These are phyloP conservation scores for Blastobotrys capitulatus DNA, from an alignment of 1,139 yeast genomes.

Conservation along the genomic window DNA sequence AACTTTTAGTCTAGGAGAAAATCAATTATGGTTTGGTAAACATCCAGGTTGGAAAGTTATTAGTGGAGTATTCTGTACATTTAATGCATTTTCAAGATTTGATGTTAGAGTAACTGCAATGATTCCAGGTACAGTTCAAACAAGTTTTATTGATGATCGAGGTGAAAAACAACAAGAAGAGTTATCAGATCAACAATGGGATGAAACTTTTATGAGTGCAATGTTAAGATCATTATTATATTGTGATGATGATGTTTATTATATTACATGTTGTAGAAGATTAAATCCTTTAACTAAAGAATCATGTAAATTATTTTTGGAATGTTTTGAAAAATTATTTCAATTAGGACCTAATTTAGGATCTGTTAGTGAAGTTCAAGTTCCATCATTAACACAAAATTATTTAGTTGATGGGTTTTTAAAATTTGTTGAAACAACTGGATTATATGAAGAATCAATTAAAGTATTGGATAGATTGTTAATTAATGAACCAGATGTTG, in stretches of 20 bases:
- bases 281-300: conserved; percentile 51
- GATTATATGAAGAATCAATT: conserved; percentile 54
- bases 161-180: conserved; percentile 40
- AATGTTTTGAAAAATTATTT: conserved; percentile 56
- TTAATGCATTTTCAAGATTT: conserved; percentile 60
- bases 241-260: conserved; percentile 60
- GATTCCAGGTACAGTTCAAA: conserved; percentile 76
- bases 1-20: conserved; percentile 52
- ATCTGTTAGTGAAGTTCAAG: conserved; percentile 59
- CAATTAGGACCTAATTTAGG: conserved; percentile 61
- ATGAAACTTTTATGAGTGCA: conserved; percentile 72
- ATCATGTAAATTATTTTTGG: conserved; percentile 48
- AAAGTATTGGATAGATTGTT: conserved; percentile 44
- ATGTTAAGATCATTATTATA: conserved; percentile 67
- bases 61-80: conserved; percentile 61
- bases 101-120: conserved; percentile 69
- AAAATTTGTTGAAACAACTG: conserved; percentile 59
- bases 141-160: conserved; percentile 53
- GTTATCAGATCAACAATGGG: conserved; percentile 51
- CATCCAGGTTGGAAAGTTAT: conserved; percentile 71
- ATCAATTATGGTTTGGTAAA: conserved; percentile 70
- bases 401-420: conserved; percentile 72
- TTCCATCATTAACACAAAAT: conserved; percentile 64
- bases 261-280: conserved; percentile 55
- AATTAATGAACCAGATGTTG: conserved; percentile 44